Evolutionary conservation across 2,329 filamentous ascomycete species (phyloP).

Genomic region (Scytalidium lignicola): DNA sequence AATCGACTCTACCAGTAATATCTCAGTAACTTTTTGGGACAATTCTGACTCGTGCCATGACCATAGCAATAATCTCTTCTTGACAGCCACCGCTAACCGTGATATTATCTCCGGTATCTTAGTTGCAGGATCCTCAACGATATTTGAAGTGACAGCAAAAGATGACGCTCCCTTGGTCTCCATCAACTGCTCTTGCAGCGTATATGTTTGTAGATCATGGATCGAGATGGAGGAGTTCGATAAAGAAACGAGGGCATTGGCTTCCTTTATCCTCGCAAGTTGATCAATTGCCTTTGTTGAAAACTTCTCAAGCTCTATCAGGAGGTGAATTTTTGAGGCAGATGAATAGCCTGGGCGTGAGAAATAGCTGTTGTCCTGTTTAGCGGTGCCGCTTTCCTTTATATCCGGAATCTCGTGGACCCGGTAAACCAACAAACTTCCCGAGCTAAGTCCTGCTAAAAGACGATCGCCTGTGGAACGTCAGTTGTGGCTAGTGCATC

Average conservation of each 20-base stretch:
- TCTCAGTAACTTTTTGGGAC: conserved; percentile 65
- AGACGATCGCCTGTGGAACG: no score
- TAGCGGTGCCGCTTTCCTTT: no score
- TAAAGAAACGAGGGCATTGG: conserved; percentile 82
- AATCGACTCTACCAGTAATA: conserved; percentile 75
- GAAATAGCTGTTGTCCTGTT: no score
- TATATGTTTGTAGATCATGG: conserved; percentile 82
- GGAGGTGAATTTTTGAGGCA: no score
- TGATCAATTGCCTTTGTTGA: conserved; percentile 86
- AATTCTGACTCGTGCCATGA: conserved; percentile 95
- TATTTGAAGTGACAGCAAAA: conserved; percentile 93
- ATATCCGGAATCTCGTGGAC: no score
- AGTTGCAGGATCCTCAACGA: conserved; percentile 76
- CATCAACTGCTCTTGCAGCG: conserved; percentile 70
- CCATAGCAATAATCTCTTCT: conserved; percentile 85
- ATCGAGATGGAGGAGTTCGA: conserved; percentile 87
- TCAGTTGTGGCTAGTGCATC: no score
- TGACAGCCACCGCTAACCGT: conserved; percentile 84
- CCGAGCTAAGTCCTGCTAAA: no score
- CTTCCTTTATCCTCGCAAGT: conserved; percentile 92
- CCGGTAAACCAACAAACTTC: no score
- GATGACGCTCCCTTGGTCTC: conserved; percentile 83
- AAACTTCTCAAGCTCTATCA: conserved; percentile 93
- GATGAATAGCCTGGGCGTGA: no score
- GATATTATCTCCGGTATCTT: conserved; percentile 92